Conservation (phyloP, 345 rosid species). For the Bruguiera sexangula region DNA sequence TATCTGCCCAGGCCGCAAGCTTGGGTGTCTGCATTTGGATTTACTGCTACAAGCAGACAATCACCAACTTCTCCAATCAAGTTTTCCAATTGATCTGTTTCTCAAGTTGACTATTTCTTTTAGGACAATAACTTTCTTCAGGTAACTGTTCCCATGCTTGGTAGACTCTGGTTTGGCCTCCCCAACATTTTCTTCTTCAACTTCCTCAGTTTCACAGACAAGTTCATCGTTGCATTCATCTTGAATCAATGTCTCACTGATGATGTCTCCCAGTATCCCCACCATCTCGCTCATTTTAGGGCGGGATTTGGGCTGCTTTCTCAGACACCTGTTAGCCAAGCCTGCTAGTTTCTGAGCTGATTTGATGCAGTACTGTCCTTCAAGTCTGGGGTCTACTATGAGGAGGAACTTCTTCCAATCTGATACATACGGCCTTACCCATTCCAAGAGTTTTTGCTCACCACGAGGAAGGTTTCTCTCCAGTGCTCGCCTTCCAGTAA, state of each 20-base stretch:
- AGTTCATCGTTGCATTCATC: slow-evolving; percentile 28
- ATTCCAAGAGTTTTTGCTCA: slow-evolving; percentile 90
- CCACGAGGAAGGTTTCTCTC: slow-evolving; percentile 78
- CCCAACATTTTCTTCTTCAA: slow-evolving; percentile 31
- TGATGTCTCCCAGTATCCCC: slow-evolving; percentile 58
- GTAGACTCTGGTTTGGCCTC: slow-evolving; percentile 26
- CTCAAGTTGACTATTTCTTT: slow-evolving; percentile 65
- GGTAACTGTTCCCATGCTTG: slow-evolving; percentile 44
- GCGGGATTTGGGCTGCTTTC: slow-evolving; percentile 73
- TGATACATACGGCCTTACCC: slow-evolving; percentile 82
- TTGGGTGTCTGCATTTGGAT: too few relatives aligned
- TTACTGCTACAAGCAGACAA: slow-evolving; percentile 13
- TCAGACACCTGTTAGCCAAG: slow-evolving; percentile 77
- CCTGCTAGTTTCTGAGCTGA: slow-evolving; percentile 79
- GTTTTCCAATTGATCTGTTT: slow-evolving; percentile 73
- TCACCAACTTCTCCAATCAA: slow-evolving; percentile 93
- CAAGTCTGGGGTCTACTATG: slow-evolving; percentile 78
- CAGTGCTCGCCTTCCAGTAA: slow-evolving; percentile 82
- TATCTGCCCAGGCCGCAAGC: too few relatives aligned
- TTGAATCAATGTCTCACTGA: slow-evolving; percentile 36
- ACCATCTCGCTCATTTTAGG: slow-evolving; percentile 95
- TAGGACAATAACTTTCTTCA: slow-evolving; percentile 62
- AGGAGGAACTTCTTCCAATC: slow-evolving; percentile 75
- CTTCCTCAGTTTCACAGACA: slow-evolving; percentile 40
- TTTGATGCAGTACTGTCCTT: slow-evolving; percentile 58